A percentile compares a stretch with the other conserved stretches of the same genome.
phyloP scores from a whole-genome alignment of 306 rosid species.

The Elaeagnus macrophylla region DNA sequence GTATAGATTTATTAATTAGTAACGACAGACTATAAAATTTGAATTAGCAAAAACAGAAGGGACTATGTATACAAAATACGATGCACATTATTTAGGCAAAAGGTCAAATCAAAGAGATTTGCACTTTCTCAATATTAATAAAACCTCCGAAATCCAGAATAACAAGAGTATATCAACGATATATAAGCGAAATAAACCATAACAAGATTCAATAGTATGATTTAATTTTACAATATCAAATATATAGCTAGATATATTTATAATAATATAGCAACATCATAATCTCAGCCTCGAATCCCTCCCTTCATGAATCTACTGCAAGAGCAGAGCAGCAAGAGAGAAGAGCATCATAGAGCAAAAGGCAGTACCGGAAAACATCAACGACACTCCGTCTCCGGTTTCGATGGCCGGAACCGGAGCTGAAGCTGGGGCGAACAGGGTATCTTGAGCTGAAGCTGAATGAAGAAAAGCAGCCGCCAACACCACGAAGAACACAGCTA shows the following conservation, averaged over 20 bases:
- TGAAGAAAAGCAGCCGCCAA: conserved; percentile 25
- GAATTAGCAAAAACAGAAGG: too few relatives aligned
- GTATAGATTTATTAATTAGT: too few relatives aligned
- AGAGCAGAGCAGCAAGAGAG: conserved; percentile 25
- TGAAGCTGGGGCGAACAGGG: conserved; percentile 18
- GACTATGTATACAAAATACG: too few relatives aligned
- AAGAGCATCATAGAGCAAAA: conserved; percentile 29
- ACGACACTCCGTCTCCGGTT: conserved; percentile 40
- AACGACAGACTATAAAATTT: too few relatives aligned
- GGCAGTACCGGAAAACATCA: conserved; percentile 20
- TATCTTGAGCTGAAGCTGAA: conserved; percentile 23
- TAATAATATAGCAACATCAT: conserved; percentile 1
- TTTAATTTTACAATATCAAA: too few relatives aligned
- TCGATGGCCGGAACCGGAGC: conserved; percentile 37
- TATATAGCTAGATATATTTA: too few relatives aligned
- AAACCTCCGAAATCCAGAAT: too few relatives aligned
- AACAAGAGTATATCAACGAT: too few relatives aligned
- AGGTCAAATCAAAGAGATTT: too few relatives aligned
- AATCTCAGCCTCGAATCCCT: not conserved
- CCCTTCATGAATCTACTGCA: conserved; percentile 19
- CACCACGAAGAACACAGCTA: conserved; percentile 23
- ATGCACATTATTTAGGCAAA: too few relatives aligned
- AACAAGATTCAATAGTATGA: not conserved
- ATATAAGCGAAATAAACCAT: not conserved
- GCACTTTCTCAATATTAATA: too few relatives aligned